phyloP scores from a whole-genome alignment of 345 rosid genomes.

The Euphorbia tirucalli region DNA sequence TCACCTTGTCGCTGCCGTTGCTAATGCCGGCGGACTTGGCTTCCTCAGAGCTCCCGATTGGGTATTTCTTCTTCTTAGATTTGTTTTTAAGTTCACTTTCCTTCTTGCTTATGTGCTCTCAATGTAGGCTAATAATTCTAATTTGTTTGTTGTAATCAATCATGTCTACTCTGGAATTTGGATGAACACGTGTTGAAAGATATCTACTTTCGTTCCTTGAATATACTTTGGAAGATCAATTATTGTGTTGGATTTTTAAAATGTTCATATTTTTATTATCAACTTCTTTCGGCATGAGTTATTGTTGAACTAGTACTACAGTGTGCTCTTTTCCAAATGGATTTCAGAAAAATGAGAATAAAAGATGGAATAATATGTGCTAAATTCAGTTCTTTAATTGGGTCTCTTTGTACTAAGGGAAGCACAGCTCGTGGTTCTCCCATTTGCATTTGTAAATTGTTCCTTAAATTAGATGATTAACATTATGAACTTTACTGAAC shows the following conservation, averaged over 20 bases:
- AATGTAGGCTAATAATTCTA: background rate
- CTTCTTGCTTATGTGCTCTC: background rate
- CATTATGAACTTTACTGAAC: background rate
- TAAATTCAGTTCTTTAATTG: background rate
- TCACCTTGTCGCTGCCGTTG: slow-evolving; percentile 89
- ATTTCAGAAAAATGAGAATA: too few species aligned
- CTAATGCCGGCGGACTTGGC: slow-evolving; percentile 83
- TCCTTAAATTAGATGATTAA: too few species aligned
- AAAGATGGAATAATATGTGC: background rate
- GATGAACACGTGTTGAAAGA: background rate
- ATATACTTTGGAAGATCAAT: background rate
- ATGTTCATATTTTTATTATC: too few species aligned
- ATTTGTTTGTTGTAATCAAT: background rate
- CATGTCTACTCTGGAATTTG: background rate
- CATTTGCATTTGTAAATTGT: background rate
- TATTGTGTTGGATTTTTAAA: background rate
- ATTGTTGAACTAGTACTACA: too few species aligned
- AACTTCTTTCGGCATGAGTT: too few species aligned
- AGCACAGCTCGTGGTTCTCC: background rate
- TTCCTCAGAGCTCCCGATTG: slow-evolving; percentile 82
- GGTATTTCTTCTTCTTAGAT: slow-evolving; percentile 34
- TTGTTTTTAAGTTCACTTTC: background rate
- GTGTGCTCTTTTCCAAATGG: too few species aligned
- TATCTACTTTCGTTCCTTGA: background rate
- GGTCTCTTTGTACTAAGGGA: background rate